Conservation (phyloP, 768 basidiomycete genomes). For the Boletellus ananiceps region DNA sequence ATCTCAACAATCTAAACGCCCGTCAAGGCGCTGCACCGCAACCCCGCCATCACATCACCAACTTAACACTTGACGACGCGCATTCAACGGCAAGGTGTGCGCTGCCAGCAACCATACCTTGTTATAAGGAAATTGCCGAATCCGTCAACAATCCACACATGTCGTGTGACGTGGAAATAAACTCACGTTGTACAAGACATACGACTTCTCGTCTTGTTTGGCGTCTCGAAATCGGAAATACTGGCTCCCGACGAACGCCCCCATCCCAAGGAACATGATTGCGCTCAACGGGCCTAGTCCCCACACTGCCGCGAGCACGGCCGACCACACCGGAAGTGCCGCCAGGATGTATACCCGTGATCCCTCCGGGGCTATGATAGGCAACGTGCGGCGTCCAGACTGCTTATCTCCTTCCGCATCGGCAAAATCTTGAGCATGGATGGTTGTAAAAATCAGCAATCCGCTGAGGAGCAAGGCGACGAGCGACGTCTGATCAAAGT, state of each 20-base stretch:
- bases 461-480: conserved; percentile 24
- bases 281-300: conserved; percentile 9
- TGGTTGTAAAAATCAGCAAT: conserved; percentile 32
- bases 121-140: neutral
- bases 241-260: conserved; percentile 12
- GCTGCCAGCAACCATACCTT: conserved; percentile 9
- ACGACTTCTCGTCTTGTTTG: conserved; percentile 9
- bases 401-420: conserved; percentile 30
- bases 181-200: conserved; percentile 15
- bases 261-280: conserved; percentile 6
- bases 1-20: no score
- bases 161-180: neutral
- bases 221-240: conserved; percentile 10
- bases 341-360: conserved; percentile 11
- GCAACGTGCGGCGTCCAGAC: conserved; percentile 29
- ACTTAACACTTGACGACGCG: neutral
- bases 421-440: conserved; percentile 35
- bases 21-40: no score
- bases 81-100: conserved; percentile 9
- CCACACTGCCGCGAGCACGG: conserved; percentile 3
- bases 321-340: conserved; percentile 12
- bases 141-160: neutral
- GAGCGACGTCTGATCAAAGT: conserved; percentile 13
- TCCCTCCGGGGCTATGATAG: conserved; percentile 20
- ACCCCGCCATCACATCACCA: neutral